These are phyloP conservation scores for Marasmius oreades DNA, from an alignment of 1,284 basidiomycete species.

Conservation along the genomic window DNA sequence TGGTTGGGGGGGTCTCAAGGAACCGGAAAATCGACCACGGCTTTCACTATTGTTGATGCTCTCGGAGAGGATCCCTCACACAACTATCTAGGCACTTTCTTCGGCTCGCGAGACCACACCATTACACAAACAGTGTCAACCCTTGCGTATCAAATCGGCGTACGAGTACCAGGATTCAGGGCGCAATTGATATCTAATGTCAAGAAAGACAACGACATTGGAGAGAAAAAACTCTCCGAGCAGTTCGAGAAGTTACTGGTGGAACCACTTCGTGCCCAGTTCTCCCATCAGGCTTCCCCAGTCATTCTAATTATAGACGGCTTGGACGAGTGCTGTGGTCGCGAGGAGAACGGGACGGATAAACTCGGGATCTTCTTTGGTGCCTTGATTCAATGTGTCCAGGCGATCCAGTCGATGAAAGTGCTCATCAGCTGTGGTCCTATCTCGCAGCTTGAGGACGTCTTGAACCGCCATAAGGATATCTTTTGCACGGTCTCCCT, in stretches of 20 bases:
- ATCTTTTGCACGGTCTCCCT: neutral
- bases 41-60: neutral
- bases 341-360: neutral
- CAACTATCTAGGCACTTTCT: neutral
- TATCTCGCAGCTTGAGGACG: neutral
- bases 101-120: neutral
- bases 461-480: neutral
- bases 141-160: neutral
- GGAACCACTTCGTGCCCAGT: neutral
- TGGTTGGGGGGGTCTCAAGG: neutral
- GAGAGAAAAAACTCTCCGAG: neutral
- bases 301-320: neutral
- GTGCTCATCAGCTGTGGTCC: neutral
- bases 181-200: neutral
- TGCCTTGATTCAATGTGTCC: too few relatives aligned
- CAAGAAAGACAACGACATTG: neutral
- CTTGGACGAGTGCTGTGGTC: neutral
- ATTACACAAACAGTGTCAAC: neutral
- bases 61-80: neutral
- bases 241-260: neutral
- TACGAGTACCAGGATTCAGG: neutral
- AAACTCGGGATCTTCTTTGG: neutral
- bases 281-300: neutral
- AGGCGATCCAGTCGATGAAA: neutral
- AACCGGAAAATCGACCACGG: neutral